Evolutionary conservation across 2,329 filamentous ascomycete genomes (phyloP), one percentile per base, ranked within the genome.

Genomic region (Fusarium pseudocircinatum): DNA sequence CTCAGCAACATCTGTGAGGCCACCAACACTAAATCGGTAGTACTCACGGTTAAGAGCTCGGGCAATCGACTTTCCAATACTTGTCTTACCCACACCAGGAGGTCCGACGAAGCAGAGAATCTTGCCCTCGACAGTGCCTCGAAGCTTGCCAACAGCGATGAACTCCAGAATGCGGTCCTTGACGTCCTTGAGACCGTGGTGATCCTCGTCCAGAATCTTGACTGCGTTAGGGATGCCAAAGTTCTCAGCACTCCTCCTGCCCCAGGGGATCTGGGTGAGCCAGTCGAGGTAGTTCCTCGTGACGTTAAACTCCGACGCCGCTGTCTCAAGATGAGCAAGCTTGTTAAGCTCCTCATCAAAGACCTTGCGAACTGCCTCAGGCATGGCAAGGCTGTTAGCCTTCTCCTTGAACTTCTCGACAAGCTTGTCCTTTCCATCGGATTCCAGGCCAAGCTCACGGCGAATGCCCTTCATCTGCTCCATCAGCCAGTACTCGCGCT

Each of bases 381-480:
- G 96, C 96, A 99, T 99, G 6, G 95, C 95, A 54, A 99, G 87
- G 81, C 97, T 97, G 79, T 90, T 88, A 1, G 94, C 95, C 87
- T 97, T 98, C 79, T 98, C 95, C 83, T 94, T 96, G 86, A 99
- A 99, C 81, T 94, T 97, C 82, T 98, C 96, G 3, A 99, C 94
- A 18, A 99, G 87, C 84, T 98, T 98, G 79, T 99, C 96, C 84
- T 98, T 99, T 73, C 97, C 96, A 79, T 99, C 96, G 11, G 94
- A 97, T 81, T 99, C 97, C 60, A 99, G 94, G 28, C 97, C 96
- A 54, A 99, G 90, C 83, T 99, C 96, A 66, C 96, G 90, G 66
- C 94, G 93, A 79, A 99, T 99, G 32, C 95, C 96, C 86, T 98
- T 98, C 95, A 99, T 97, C 82, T 99, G 97, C 83, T 99, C 96